Evolutionary conservation across 2,329 filamentous ascomycete genomes (phyloP), one percentile per base, ranked within the genome.

Genomic region (Paraphoma chrysanthemicola): DNA sequence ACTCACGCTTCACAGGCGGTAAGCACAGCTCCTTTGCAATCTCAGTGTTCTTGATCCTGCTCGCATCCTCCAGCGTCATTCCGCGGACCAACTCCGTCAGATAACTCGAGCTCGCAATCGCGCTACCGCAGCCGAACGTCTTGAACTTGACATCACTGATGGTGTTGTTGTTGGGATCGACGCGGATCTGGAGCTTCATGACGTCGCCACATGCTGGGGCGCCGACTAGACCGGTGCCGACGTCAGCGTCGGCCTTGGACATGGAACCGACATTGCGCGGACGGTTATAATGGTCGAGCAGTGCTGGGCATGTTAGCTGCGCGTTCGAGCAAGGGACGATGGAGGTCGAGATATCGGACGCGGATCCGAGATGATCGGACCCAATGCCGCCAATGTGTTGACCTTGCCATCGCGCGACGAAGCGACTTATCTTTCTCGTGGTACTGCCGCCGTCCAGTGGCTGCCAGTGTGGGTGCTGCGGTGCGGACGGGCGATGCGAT

Each of bases 81-180:
- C 95, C 95, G 63, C 92, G 87, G 62, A 99, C 93, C 57, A 99
- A 83, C 80, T 97, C 93, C 8, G 95, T 99, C 70, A 99, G 81
- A 77, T 99, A 99, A 74, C 90, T 95, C 57, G 91, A 96, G 63
- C 90, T 94, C 43, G 95, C 95, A 79, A 99, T 99, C 64, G 95
- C 95, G 30, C 89, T 93, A 53, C 93, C 93, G 77, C 93, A 97
- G 49, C 93, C 93, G 75, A 97, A 97, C 0, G 93, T 97, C 88
- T 97, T 97, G 87, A 97, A 97, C 81, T 96, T 95, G 76, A 96
- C 93, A 70, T 97, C 94, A 69, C 88, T 89, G 76, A 97, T 97
- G 68, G 88, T 94, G 77, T 95, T 91, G 71, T 88, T 92, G 69
- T 90, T 85, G 63, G 91, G 91, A 80, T 97, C 93, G 70, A 97